A percentile compares a stretch with the other conserved stretches of the same genome.
Evolutionary conservation across 495 filamentous ascomycete species (phyloP).

Genomic region (Penicillium simplicissimum): DNA sequence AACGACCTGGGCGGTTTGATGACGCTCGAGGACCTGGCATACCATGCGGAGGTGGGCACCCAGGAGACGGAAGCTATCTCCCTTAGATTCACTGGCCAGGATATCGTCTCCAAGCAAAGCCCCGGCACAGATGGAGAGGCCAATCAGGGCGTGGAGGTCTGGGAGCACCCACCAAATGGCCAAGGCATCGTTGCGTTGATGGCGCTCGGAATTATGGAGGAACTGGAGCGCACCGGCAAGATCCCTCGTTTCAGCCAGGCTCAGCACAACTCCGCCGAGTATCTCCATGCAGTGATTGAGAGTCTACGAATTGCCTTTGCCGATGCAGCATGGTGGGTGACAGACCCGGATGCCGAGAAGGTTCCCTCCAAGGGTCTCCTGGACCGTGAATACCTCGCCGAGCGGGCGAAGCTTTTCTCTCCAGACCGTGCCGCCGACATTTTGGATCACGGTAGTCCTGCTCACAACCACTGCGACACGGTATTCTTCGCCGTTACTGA

Average conservation of each 20-base stretch:
- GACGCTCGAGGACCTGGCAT: slow-evolving; percentile 73
- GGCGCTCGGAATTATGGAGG: slow-evolving; percentile 86
- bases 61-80: slow-evolving; percentile 83
- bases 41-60: slow-evolving; percentile 71
- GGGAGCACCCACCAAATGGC: slow-evolving; percentile 98
- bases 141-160: slow-evolving; percentile 72
- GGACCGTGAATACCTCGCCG: slow-evolving; percentile 60
- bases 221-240: slow-evolving; percentile 69
- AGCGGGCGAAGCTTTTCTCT: slow-evolving; percentile 70
- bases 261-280: slow-evolving; percentile 75
- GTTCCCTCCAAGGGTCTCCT: slow-evolving; percentile 68
- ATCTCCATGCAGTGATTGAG: slow-evolving; percentile 91
- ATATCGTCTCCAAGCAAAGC: slow-evolving; percentile 51
- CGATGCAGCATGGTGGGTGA: slow-evolving; percentile 85
- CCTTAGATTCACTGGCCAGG: slow-evolving; percentile 71
- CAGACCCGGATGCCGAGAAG: slow-evolving; percentile 69
- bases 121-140: slow-evolving; percentile 44
- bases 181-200: slow-evolving; percentile 95
- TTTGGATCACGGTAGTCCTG: slow-evolving; percentile 64
- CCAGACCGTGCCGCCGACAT: slow-evolving; percentile 56
- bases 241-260: slow-evolving; percentile 65
- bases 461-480: slow-evolving; percentile 77
- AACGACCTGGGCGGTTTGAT: slow-evolving; percentile 76
- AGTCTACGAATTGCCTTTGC: slow-evolving; percentile 89
- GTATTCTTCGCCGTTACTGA: slow-evolving; percentile 92